phyloP scores from a whole-genome alignment of 768 basidiomycete genomes.

The Russula vinacea region DNA sequence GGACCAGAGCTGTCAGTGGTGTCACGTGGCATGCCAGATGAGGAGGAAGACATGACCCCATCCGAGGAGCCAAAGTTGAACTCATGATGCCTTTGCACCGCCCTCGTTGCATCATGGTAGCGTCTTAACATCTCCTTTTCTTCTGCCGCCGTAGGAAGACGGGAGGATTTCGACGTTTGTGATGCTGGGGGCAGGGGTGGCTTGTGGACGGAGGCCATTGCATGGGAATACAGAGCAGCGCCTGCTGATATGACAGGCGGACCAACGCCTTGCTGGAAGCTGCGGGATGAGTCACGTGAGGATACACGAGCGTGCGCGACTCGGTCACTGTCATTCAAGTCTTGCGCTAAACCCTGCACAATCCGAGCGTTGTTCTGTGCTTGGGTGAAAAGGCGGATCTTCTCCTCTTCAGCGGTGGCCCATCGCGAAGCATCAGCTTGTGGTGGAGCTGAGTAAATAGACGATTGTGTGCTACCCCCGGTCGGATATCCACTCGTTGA shows the following conservation, averaged over 20 bases:
- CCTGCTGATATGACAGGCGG: slow-evolving; percentile 40
- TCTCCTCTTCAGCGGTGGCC: slow-evolving; percentile 75
- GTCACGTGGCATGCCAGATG: slow-evolving; percentile 10
- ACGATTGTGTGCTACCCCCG: slow-evolving; percentile 30
- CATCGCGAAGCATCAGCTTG: slow-evolving; percentile 39
- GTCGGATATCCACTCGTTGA: slow-evolving; percentile 18
- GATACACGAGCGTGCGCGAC: slow-evolving; percentile 20
- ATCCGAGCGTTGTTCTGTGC: slow-evolving; percentile 65
- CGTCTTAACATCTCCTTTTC: slow-evolving; percentile 37
- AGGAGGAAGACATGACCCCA: slow-evolving; percentile 29
- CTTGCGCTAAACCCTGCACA: slow-evolving; percentile 47
- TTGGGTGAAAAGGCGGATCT: slow-evolving; percentile 61
- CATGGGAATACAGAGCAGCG: slow-evolving; percentile 45
- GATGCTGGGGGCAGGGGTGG: slow-evolving; percentile 28
- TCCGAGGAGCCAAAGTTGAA: slow-evolving; percentile 29
- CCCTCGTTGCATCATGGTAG: slow-evolving; percentile 36
- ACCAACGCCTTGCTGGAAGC: slow-evolving; percentile 27
- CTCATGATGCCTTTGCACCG: slow-evolving; percentile 30
- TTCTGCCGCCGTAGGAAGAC: slow-evolving; percentile 26
- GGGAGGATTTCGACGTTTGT: slow-evolving; percentile 1
- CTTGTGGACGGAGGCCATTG: slow-evolving; percentile 42
- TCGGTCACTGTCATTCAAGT: slow-evolving; percentile 31
- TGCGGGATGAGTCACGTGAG: slow-evolving; percentile 23
- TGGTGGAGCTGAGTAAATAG: slow-evolving; percentile 26
- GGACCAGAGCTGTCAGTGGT: slow-evolving; percentile 1